phyloP scores from a whole-genome alignment of 352 stramenopile species.

The Globisporangium spiculum region DNA sequence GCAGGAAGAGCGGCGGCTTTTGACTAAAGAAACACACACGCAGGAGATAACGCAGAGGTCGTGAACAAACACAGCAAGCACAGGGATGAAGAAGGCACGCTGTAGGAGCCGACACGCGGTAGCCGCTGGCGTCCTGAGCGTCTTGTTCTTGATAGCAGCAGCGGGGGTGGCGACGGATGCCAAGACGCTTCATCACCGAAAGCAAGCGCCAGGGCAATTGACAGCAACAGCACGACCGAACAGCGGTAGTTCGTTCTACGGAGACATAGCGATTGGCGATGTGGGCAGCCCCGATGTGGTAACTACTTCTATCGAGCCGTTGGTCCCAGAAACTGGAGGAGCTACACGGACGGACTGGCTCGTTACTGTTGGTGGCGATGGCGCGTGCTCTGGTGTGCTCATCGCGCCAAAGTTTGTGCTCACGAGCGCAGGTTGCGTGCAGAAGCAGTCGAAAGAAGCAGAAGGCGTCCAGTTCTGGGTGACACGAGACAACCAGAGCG shows the following conservation, averaged over 20 bases:
- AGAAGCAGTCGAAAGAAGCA: neutral
- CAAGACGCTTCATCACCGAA: neutral
- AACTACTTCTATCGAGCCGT: neutral
- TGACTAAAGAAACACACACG: neutral
- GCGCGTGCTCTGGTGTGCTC: slow-evolving; percentile 2
- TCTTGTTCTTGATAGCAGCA: neutral
- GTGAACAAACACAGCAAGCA: neutral
- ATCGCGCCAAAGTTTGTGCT: slow-evolving; percentile 8
- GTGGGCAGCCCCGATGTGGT: neutral
- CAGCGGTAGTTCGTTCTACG: neutral
- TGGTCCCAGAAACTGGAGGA: neutral
- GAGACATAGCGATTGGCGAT: neutral
- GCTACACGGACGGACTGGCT: neutral
- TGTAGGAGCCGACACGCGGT: neutral
- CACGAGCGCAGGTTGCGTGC: neutral
- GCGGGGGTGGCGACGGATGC: neutral
- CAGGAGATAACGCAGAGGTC: neutral
- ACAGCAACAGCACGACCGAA: neutral
- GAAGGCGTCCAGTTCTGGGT: neutral
- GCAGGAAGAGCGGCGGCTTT: neutral
- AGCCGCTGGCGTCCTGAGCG: neutral
- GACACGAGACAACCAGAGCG: neutral
- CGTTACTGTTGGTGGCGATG: neutral
- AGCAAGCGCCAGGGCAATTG: neutral
- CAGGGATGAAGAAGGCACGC: neutral